phyloP scores from a whole-genome alignment of 2,329 filamentous ascomycete species.

The Metarhizium brunneum region DNA sequence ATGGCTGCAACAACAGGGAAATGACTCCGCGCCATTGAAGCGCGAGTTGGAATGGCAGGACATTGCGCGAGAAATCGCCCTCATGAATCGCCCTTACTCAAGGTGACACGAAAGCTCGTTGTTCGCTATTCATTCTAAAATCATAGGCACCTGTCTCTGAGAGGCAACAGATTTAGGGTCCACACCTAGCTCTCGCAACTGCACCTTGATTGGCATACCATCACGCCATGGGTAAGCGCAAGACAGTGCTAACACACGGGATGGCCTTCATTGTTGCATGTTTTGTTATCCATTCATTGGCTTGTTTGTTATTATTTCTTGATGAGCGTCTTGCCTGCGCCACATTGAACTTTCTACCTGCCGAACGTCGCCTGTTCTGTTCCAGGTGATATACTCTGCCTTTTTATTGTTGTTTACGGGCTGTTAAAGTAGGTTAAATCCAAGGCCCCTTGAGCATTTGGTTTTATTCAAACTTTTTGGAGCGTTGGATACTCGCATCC shows the following conservation, averaged over 20 bases:
- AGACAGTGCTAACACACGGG: too few species aligned
- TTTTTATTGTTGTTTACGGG: neutral
- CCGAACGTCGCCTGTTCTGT: neutral
- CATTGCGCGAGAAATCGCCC: slow-evolving; percentile 79
- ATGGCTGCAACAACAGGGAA: slow-evolving; percentile 47
- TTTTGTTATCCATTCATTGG: neutral
- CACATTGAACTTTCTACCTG: neutral
- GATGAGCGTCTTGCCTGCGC: neutral
- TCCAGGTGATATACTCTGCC: neutral
- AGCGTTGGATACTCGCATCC: neutral
- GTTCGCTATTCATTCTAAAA: neutral
- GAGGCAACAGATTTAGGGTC: neutral
- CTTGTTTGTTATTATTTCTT: neutral
- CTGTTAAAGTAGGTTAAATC: neutral
- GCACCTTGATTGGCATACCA: neutral
- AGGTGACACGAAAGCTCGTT: slow-evolving; percentile 22
- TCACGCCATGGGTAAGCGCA: neutral
- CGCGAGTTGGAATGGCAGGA: slow-evolving; percentile 88
- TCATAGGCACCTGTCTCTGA: neutral
- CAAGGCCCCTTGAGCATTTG: neutral
- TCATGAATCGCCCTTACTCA: slow-evolving; percentile 93
- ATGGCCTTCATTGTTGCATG: neutral
- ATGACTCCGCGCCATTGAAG: slow-evolving; percentile 36
- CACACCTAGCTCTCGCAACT: neutral
- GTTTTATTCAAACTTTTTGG: neutral